A percentile compares a stretch with the other conserved stretches of the same genome.
phyloP scores from a whole-genome alignment of 139 green algal species.

The Astrephomene gubernaculifera region DNA sequence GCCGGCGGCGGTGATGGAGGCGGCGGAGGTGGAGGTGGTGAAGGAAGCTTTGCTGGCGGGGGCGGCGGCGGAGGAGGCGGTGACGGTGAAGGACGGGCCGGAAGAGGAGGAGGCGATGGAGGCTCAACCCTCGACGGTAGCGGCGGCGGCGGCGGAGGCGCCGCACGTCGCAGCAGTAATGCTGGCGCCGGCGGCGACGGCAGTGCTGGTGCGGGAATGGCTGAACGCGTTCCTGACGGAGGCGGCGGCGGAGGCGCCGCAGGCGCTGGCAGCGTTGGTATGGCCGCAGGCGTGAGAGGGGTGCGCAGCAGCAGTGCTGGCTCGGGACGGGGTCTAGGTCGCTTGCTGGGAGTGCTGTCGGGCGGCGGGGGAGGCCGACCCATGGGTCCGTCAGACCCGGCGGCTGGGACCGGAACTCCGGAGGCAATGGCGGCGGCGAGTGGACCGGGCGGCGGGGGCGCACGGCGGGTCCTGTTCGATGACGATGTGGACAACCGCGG shows the following conservation, averaged over 20 bases:
- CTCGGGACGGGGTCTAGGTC: not conserved
- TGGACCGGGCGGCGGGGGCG: not conserved
- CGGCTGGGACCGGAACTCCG: not conserved
- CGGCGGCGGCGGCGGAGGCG: not conserved
- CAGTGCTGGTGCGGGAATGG: not conserved
- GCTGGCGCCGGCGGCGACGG: not conserved
- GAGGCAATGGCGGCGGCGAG: not conserved
- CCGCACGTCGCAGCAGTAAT: not conserved
- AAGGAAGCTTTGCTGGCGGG: too few relatives aligned
- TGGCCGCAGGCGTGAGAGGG: not conserved
- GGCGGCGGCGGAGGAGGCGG: too few relatives aligned
- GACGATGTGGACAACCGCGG: not conserved
- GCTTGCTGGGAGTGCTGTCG: not conserved
- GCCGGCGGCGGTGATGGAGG: too few relatives aligned
- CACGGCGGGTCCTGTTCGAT: not conserved
- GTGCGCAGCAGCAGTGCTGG: not conserved
- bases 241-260: not conserved
- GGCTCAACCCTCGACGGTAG: not conserved
- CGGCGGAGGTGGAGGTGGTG: too few relatives aligned
- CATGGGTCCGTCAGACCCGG: too few relatives aligned
- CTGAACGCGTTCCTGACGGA: not conserved
- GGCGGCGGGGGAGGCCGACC: not conserved
- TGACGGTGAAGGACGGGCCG: too few relatives aligned
- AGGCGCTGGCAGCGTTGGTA: not conserved
- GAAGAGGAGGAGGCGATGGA: too few relatives aligned